Percentiles rank a stretch among this genome's conserved stretches.
These are phyloP conservation scores for Triticum urartu DNA, from an alignment of 176 grass and related monocot genomes.

Conservation along the genomic window DNA sequence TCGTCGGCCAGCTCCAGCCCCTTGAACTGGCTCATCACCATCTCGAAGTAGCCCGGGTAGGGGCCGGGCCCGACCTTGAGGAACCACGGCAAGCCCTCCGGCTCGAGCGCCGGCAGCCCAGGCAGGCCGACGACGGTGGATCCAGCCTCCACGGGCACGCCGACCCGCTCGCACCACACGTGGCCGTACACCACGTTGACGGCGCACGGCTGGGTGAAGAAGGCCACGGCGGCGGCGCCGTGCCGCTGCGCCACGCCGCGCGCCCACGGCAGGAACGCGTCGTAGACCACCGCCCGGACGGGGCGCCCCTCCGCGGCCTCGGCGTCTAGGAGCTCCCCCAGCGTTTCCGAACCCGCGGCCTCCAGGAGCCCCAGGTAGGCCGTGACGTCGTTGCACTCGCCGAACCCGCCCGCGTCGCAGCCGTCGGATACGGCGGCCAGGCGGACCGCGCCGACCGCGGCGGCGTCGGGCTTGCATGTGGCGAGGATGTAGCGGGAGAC, in stretches of 20 bases:
- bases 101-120: constrained; percentile 40
- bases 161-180: constrained; percentile 23
- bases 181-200: constrained; percentile 56
- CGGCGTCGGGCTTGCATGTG: constrained; percentile 29
- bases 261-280: constrained; percentile 70
- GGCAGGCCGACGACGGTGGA: constrained; percentile 8
- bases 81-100: constrained; percentile 47
- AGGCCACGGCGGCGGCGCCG: constrained; percentile 35
- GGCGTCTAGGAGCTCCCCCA: constrained; percentile 41
- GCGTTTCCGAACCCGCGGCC: constrained; percentile 42
- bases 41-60: constrained; percentile 40
- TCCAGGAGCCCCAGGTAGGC: constrained; percentile 54
- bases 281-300: constrained; percentile 55
- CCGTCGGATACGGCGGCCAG: constrained; percentile 74
- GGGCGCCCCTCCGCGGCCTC: constrained; percentile 42
- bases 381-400: constrained; percentile 21
- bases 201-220: constrained; percentile 76
- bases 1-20: constrained; percentile 48
- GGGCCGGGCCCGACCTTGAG: constrained; percentile 28
- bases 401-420: constrained; percentile 45
- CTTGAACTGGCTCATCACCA: constrained; percentile 58
- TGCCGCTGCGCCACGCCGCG: constrained; percentile 26
- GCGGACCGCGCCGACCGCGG: neutral
- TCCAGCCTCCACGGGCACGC: constrained; percentile 30
- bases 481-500: constrained; percentile 50